These are phyloP conservation scores for Cytidiella melzeri DNA, from an alignment of 768 basidiomycete genomes.

Conservation along the genomic window DNA sequence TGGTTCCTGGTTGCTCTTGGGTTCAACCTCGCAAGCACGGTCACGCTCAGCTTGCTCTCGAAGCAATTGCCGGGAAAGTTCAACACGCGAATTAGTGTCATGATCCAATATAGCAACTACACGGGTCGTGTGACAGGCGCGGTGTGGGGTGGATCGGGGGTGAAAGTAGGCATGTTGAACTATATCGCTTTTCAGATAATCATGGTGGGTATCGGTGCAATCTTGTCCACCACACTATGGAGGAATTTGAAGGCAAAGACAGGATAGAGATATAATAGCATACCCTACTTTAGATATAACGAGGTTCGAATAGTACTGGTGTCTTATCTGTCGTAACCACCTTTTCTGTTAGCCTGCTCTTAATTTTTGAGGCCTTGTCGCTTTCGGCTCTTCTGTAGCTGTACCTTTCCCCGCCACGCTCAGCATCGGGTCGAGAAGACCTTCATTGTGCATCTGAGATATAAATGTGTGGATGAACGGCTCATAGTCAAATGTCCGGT, in stretches of 20 bases:
- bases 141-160: slow-evolving; percentile 61
- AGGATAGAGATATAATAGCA: no score
- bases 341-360: no score
- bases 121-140: slow-evolving; percentile 59
- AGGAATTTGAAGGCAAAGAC: slow-evolving; percentile 55
- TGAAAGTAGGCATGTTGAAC: slow-evolving; percentile 51
- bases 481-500: slow-evolving; percentile 58
- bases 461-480: slow-evolving; percentile 50
- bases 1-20: slow-evolving; percentile 63
- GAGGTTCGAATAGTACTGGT: no score
- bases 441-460: slow-evolving; percentile 37
- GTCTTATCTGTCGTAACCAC: no score
- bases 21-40: slow-evolving; percentile 68
- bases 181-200: slow-evolving; percentile 57
- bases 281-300: no score
- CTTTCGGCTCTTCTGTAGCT: no score
- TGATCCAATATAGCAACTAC: slow-evolving; percentile 67
- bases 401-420: no score
- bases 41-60: slow-evolving; percentile 58
- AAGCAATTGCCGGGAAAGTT: slow-evolving; percentile 62
- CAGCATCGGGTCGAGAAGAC: slow-evolving; percentile 38
- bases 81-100: slow-evolving; percentile 53
- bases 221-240: slow-evolving; percentile 54
- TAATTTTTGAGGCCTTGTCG: no score
- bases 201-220: slow-evolving; percentile 50